These are phyloP conservation scores for Fonsecaea erecta DNA, from an alignment of 2,329 filamentous ascomycete genomes.

Conservation along the genomic window DNA sequence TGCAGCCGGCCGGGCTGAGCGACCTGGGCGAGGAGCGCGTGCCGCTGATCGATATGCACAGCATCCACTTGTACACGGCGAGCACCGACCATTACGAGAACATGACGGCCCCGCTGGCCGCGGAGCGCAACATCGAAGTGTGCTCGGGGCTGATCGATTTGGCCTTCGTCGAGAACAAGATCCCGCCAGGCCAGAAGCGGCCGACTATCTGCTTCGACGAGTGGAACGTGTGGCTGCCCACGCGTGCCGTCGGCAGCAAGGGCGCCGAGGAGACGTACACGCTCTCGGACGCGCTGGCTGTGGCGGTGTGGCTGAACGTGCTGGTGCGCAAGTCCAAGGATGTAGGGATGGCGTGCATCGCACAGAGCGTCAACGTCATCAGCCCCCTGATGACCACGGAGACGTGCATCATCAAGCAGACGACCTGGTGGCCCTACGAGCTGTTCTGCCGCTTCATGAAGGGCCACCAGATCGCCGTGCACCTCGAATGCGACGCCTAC, in stretches of 20 bases:
- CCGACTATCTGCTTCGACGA: slow-evolving; percentile 81
- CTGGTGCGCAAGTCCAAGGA: slow-evolving; percentile 73
- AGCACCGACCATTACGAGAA: slow-evolving; percentile 57
- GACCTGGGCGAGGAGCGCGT: slow-evolving; percentile 42
- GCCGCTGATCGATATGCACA: slow-evolving; percentile 74
- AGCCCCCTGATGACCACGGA: slow-evolving; percentile 73
- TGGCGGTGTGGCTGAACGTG: slow-evolving; percentile 75
- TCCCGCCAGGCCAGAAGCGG: slow-evolving; percentile 60
- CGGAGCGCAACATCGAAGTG: slow-evolving; percentile 75
- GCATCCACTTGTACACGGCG: slow-evolving; percentile 78
- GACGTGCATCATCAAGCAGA: slow-evolving; percentile 69
- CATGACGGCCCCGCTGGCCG: slow-evolving; percentile 67
- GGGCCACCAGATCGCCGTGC: slow-evolving; percentile 68
- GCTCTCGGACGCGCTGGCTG: slow-evolving; percentile 75
- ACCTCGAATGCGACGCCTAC: slow-evolving; percentile 68
- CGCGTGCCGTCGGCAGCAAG: slow-evolving; percentile 69
- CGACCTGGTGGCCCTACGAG: slow-evolving; percentile 75
- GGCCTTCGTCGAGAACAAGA: slow-evolving; percentile 67
- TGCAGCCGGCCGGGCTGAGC: slow-evolving; percentile 55
- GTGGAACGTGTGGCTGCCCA: slow-evolving; percentile 83
- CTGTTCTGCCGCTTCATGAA: slow-evolving; percentile 75
- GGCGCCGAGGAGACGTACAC: slow-evolving; percentile 77
- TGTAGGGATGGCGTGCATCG: slow-evolving; percentile 78
- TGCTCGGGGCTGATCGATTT: slow-evolving; percentile 72
- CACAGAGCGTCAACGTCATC: slow-evolving; percentile 78